Conservation (phyloP, 1,284 basidiomycete genomes). For the Cutaneotrichosporon sp. region DNA sequence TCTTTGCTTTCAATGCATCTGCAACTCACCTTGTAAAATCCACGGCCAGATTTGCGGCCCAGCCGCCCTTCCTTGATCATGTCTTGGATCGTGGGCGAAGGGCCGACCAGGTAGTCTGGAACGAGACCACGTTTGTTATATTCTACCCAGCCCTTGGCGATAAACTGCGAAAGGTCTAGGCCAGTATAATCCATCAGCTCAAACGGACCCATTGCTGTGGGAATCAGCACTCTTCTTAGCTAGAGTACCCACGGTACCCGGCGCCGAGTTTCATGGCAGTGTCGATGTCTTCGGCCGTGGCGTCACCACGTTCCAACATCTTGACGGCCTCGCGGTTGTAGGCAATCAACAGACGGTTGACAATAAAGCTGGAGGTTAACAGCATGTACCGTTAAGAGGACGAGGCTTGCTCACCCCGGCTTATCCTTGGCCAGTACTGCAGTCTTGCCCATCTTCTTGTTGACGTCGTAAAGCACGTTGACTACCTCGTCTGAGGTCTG, state of each 20-base stretch:
- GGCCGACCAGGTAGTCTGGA: slow-evolving; percentile 49
- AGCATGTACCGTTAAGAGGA: background rate
- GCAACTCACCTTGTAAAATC: slow-evolving; percentile 40
- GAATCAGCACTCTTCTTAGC: background rate
- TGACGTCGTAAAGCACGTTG: slow-evolving; percentile 51
- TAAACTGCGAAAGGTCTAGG: slow-evolving; percentile 50
- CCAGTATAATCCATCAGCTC: slow-evolving; percentile 55
- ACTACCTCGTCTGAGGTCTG: slow-evolving; percentile 51
- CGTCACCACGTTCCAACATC: slow-evolving; percentile 57
- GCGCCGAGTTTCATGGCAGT: slow-evolving; percentile 58
- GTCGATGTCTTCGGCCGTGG: slow-evolving; percentile 55
- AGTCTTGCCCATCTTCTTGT: slow-evolving; percentile 52
- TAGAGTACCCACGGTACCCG: slow-evolving; percentile 45
- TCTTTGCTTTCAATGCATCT: no score
- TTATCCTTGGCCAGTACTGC: slow-evolving; percentile 55
- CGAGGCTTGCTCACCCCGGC: slow-evolving; percentile 50
- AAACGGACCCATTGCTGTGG: slow-evolving; percentile 50
- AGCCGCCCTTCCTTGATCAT: slow-evolving; percentile 53
- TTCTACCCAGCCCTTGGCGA: slow-evolving; percentile 54
- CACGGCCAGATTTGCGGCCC: slow-evolving; percentile 53
- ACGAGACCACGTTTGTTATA: slow-evolving; percentile 49
- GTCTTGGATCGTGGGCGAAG: slow-evolving; percentile 50
- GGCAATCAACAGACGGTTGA: slow-evolving; percentile 53
- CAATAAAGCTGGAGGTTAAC: slow-evolving; percentile 47
- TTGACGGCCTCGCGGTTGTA: slow-evolving; percentile 55